Base-by-base conservation (phyloP, 1,284 basidiomycete genomes). In the Heliocybe sulcata region DNA sequence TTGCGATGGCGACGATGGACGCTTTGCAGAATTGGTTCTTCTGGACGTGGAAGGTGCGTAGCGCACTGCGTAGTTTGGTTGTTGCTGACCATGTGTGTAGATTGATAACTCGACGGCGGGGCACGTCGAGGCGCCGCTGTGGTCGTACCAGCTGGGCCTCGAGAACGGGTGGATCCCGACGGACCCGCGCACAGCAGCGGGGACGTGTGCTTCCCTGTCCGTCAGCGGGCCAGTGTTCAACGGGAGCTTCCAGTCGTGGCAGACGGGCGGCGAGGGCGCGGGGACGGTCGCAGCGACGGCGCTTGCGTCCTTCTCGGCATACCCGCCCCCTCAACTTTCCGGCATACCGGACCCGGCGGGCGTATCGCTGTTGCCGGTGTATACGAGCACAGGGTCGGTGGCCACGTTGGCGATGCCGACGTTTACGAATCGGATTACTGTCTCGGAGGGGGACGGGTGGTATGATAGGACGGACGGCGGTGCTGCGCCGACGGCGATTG, bases 111-210 rank as follows among this genome's bases (percentile, higher is more conserved):
- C 47, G 3, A 73, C 74, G 2, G 72, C 80, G 8, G 81, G 81
- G 55, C 72, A 67, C 16, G 80, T 90, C 9, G 75, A 82, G 63
- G 71, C 89, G 1, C 89, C 90, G 23, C 73, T 87, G 29, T 90
- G 92, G 92, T 87, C 88, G 35, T 94, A 94, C 72, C 70, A 84
- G 63, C 85, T 92, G 57, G 93, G 93, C 33, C 75, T 92, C 45
- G 69, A 81, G 61, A 70, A 83, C 53, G 93, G 92, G 9, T 95
- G 85, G 83, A 85, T 94, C 59, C 90, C 92, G 16, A 72, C 69
- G 0, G 89, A 95, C 69, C 93, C 93, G 19, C 79, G 92, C 57
- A 67, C 65, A 14, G 81, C 84, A 1, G 54, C 73, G 22, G 93
- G 93, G 25, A 79, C 72, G 27, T 96, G 93, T 65, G 74, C 68